phyloP scores from a whole-genome alignment of 164 flowering plant species.

The Umbilicus rupestris region DNA sequence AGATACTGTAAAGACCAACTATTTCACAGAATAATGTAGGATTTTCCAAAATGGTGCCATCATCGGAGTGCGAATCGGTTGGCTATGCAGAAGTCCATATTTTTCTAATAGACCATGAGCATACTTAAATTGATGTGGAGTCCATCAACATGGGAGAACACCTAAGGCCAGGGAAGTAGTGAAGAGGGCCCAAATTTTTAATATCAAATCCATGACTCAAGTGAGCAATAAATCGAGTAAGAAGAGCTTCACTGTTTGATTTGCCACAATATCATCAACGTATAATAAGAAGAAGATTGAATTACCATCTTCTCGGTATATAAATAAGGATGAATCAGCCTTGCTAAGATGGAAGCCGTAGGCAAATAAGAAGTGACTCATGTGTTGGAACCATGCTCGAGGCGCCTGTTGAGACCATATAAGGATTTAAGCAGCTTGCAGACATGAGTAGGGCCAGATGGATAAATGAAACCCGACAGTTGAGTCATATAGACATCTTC shows the following conservation, averaged over 20 bases:
- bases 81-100: neutral
- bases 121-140: neutral
- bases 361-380: neutral
- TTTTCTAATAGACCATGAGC: neutral
- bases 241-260: neutral
- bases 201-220: neutral
- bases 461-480: neutral
- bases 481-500: neutral
- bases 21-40: neutral
- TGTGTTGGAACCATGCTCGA: neutral
- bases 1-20: constrained; percentile 2
- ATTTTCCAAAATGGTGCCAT: neutral
- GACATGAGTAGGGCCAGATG: neutral
- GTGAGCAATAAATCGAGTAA: neutral
- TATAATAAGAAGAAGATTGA: too few relatives aligned
- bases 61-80: neutral
- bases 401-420: constrained; percentile 1
- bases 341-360: neutral
- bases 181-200: too few relatives aligned
- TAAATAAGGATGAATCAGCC: neutral
- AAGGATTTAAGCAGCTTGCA: neutral
- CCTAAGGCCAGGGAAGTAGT: neutral
- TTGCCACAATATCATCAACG: neutral
- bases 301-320: too few relatives aligned
- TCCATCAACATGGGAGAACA: neutral